Percentiles rank a stretch among this genome's conserved stretches.
phyloP scores from a whole-genome alignment of 2,329 filamentous ascomycete species.

The Endoconidiophora polonica region DNA sequence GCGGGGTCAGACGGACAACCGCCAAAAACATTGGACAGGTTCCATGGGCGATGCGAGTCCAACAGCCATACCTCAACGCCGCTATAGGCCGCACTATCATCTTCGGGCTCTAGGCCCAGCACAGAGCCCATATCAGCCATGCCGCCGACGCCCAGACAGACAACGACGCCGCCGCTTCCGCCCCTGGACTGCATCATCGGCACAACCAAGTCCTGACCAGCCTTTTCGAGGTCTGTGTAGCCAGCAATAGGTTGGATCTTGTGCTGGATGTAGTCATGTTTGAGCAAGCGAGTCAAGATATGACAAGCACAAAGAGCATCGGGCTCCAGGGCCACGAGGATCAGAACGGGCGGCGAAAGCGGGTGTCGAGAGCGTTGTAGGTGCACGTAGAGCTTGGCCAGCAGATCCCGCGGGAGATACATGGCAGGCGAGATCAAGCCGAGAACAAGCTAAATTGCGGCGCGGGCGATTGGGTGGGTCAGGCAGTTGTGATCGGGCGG shows the following conservation, averaged over 20 bases:
- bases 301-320: constrained; percentile 91
- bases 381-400: constrained; percentile 82
- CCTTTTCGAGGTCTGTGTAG: constrained; percentile 73
- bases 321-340: constrained; percentile 85
- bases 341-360: constrained; percentile 76
- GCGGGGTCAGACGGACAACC: constrained; percentile 38
- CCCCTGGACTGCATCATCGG: constrained; percentile 78
- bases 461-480: background rate
- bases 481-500: background rate
- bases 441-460: background rate
- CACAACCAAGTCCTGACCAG: constrained; percentile 59
- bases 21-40: constrained; percentile 82
- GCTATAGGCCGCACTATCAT: constrained; percentile 50
- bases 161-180: constrained; percentile 72
- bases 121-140: constrained; percentile 73
- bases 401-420: constrained; percentile 83
- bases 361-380: constrained; percentile 75
- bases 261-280: constrained; percentile 93
- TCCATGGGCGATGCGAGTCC: constrained; percentile 86
- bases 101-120: constrained; percentile 50
- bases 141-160: constrained; percentile 85
- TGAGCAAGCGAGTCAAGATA: constrained; percentile 82
- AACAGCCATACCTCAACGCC: constrained; percentile 94
- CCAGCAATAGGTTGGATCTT: constrained; percentile 92
- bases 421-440: constrained; percentile 31